phyloP scores from a whole-genome alignment of 169 alveolate genomes.

The Plasmodium malariae region DNA sequence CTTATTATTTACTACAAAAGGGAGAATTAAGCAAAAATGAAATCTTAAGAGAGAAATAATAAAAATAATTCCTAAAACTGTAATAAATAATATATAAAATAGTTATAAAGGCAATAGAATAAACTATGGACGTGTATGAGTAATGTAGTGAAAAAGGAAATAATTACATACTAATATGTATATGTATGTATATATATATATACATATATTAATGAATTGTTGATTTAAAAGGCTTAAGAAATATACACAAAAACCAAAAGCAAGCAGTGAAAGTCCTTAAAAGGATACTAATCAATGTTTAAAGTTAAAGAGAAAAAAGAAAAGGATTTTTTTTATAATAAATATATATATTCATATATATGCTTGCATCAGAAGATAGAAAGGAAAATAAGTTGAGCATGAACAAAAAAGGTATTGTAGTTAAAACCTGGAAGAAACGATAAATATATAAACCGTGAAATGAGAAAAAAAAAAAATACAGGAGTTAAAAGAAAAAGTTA shows the following conservation, averaged over 20 bases:
- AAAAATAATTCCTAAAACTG: too few relatives aligned
- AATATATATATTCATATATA: background rate
- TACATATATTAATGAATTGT: too few relatives aligned
- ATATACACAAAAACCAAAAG: slow-evolving; percentile 7
- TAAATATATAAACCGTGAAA: slow-evolving; percentile 10
- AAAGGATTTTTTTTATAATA: background rate
- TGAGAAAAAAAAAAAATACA: slow-evolving; percentile 13
- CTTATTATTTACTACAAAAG: too few relatives aligned
- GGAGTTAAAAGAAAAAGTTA: slow-evolving; percentile 8
- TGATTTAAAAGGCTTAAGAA: background rate
- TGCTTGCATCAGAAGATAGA: background rate
- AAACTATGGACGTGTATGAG: too few relatives aligned
- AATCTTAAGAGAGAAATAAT: too few relatives aligned
- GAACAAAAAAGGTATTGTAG: background rate
- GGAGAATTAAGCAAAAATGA: too few relatives aligned
- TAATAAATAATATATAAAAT: too few relatives aligned
- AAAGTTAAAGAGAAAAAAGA: background rate
- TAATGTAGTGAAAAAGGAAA: too few relatives aligned
- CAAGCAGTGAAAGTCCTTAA: slow-evolving; percentile 2
- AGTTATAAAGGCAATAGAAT: too few relatives aligned
- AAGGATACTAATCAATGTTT: background rate
- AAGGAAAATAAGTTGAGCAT: background rate
- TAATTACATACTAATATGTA: too few relatives aligned
- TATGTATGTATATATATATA: too few relatives aligned
- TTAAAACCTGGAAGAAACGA: background rate